Conservation (phyloP, 768 basidiomycete genomes). For the Porphyrellus cyaneotinctus region DNA sequence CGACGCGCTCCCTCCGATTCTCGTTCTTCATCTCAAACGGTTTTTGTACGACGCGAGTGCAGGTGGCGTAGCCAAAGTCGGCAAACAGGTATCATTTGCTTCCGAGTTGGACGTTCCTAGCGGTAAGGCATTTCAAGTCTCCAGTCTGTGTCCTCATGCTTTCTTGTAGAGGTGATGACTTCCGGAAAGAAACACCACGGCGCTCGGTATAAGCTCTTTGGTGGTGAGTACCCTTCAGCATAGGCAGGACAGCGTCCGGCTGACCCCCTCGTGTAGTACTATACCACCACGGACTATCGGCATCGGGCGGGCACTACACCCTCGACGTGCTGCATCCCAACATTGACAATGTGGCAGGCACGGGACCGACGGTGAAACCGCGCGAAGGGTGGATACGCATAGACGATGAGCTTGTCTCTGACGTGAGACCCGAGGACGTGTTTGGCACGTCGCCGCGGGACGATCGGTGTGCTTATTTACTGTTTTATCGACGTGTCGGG, state of each 20-base stretch:
- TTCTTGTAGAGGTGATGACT: conserved; percentile 53
- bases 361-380: conserved; percentile 22
- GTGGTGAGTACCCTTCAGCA: conserved; percentile 47
- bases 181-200: conserved; percentile 44
- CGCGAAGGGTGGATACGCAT: conserved; percentile 86
- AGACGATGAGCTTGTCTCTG: conserved; percentile 85
- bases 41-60: conserved; percentile 80
- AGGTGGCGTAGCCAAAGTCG: conserved; percentile 79
- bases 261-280: conserved; percentile 46
- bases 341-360: conserved; percentile 39
- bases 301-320: conserved; percentile 94
- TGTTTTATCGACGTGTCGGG: conserved; percentile 74
- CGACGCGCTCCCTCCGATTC: conserved; percentile 76
- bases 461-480: conserved; percentile 79
- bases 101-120: conserved; percentile 72
- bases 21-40: conserved; percentile 87
- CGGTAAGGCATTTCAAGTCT: conserved; percentile 37
- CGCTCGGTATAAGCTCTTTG: conserved; percentile 76
- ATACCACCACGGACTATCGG: conserved; percentile 90
- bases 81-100: conserved; percentile 75
- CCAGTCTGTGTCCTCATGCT: accelerated
- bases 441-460: conserved; percentile 48
- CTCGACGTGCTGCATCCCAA: conserved; percentile 81
- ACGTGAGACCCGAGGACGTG: conserved; percentile 68
- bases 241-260: neutral